A percentile compares a stretch with the other conserved stretches of the same genome.
Evolutionary conservation across 2,329 filamentous ascomycete genomes (phyloP).

Genomic region (Davidsoniella virescens): DNA sequence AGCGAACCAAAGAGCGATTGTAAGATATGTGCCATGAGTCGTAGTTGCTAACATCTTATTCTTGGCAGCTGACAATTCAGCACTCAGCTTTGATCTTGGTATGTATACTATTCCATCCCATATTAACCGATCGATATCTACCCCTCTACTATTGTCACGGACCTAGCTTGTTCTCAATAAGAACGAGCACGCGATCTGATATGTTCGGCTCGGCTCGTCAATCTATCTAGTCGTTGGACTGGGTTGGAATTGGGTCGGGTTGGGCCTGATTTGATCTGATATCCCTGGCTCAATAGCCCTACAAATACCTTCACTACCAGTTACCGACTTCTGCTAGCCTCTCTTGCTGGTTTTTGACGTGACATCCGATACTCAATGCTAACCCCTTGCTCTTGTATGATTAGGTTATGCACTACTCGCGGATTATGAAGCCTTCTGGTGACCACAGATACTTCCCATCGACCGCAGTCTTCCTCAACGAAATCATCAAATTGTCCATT

Average conservation of each 20-base stretch:
- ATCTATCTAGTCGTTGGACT: too few relatives aligned
- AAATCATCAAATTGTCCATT: constrained; percentile 76
- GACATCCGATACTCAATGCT: neutral
- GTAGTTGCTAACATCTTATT: too few relatives aligned
- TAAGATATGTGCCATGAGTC: too few relatives aligned
- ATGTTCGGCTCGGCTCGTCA: neutral
- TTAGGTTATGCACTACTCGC: constrained; percentile 85
- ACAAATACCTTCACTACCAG: neutral
- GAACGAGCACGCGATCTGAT: neutral
- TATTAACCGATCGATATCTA: neutral
- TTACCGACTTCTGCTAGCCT: too few relatives aligned
- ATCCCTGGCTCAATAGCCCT: neutral
- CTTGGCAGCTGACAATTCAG: constrained; percentile 51
- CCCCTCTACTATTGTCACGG: neutral
- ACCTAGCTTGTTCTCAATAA: neutral
- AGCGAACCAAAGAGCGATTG: neutral
- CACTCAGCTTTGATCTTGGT: constrained; percentile 60
- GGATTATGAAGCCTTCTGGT: constrained; percentile 71
- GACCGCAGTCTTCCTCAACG: constrained; percentile 85
- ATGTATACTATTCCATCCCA: constrained; percentile 16
- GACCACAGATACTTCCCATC: constrained; percentile 86
- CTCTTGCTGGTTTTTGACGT: too few relatives aligned
- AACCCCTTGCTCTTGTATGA: constrained; percentile 13
- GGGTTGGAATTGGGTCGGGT: neutral
- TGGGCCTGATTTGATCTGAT: neutral